phyloP scores from a whole-genome alignment of 345 rosid genomes.

The Hibiscus tridactylites region DNA sequence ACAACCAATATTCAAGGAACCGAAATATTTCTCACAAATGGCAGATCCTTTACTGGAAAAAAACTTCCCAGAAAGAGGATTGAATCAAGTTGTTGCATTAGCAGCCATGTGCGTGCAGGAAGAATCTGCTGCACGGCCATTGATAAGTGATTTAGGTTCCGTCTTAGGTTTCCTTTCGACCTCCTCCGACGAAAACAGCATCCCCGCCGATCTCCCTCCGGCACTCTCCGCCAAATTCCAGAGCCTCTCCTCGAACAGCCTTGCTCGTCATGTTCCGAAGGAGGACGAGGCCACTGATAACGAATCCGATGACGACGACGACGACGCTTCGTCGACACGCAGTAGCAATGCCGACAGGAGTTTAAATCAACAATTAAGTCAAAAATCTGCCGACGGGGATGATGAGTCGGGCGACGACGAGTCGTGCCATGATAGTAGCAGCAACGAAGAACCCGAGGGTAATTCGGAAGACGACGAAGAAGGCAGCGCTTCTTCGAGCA shows the following conservation, averaged over 20 bases:
- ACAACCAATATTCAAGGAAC: slow-evolving; percentile 58
- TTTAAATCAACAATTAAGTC: not conserved
- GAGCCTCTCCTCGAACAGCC: not conserved
- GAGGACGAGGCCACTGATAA: not conserved
- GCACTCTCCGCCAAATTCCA: slow-evolving; percentile 4
- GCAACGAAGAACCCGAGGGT: not conserved
- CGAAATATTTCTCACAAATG: slow-evolving; percentile 60
- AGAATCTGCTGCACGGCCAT: slow-evolving; percentile 67
- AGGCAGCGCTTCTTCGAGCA: not conserved
- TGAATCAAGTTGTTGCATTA: slow-evolving; percentile 81
- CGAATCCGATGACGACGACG: not conserved
- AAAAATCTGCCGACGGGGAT: not conserved
- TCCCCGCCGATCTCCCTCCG: slow-evolving; percentile 1
- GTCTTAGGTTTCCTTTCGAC: slow-evolving; percentile 50
- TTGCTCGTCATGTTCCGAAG: no score
- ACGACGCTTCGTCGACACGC: not conserved
- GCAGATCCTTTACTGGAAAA: slow-evolving; percentile 58
- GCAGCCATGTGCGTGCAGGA: slow-evolving; percentile 90
- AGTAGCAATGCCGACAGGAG: not conserved
- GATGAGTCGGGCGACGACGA: not conserved
- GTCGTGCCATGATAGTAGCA: not conserved
- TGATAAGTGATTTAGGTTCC: slow-evolving; percentile 67
- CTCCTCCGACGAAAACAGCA: slow-evolving; percentile 14
- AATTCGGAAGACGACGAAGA: not conserved
- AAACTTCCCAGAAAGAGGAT: slow-evolving; percentile 51